Base-by-base conservation (phyloP, 2,329 filamentous ascomycete species). In the Aspergillus sp. region DNA sequence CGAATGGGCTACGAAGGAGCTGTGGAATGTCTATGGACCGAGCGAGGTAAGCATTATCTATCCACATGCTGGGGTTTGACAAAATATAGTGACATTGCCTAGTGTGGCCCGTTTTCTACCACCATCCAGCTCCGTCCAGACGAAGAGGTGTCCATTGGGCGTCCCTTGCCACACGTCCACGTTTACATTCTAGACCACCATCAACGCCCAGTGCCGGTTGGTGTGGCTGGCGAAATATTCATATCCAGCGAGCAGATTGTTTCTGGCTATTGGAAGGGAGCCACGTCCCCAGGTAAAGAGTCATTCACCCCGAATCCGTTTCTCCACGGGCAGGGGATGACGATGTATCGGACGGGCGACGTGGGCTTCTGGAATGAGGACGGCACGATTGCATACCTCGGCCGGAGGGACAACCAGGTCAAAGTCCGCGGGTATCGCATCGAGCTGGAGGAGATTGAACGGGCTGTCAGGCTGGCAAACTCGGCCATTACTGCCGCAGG, bases 381-480 rank as follows among this genome's bases (percentile, higher is more conserved):
- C 15, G 15, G 15, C 13, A 41, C 9, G 6, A 11, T 71, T 4
- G 57, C 62, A 3, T 63, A 67, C 56, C 41, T 48, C 4, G 53
- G 61, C 8, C 64, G 68, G 6, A 59, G 68, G 3, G 59, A 64
- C 26, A 53, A 53, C 1, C 64, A 66, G 36, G 47, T 68, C 26
- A 65, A 68, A 56, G 43, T 68, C 3, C 59, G 60, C 12, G 65
- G 63, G 22, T 56, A 66, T 12, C 65, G 63, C 0, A 73, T 82
- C 18, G 79, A 83, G 15, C 66, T 83, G 2, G 59, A 64, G 2
- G 81, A 83, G 3, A 69, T 81, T 26, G 72, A 72, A 24, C 17
- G 22, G 6, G 43, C 43, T 13, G 3, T 47, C 9, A 11, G 43
- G 9, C 7, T 11, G 17, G 38, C 38, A 11, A n/a, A 41, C 17